These are phyloP conservation scores for Delonix regia DNA, from an alignment of 306 rosid species.

Conservation along the genomic window DNA sequence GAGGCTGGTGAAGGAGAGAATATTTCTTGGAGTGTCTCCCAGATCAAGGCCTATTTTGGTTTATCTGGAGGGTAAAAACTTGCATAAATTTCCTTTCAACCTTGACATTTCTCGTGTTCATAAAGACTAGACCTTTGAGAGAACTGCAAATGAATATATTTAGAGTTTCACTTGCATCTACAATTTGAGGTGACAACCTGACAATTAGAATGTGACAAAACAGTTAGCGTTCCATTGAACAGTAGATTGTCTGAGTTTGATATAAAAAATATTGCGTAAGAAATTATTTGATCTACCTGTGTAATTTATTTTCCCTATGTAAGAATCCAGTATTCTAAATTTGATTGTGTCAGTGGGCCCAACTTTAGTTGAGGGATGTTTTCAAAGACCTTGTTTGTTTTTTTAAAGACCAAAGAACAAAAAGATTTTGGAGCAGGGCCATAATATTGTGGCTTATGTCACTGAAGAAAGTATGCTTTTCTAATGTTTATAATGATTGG, in stretches of 20 bases:
- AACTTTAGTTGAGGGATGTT: neutral
- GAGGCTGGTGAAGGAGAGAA: slow-evolving; percentile 89
- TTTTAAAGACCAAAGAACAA: neutral
- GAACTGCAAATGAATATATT: neutral
- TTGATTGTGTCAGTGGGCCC: neutral
- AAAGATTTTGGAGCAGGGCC: neutral
- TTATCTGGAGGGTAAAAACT: slow-evolving; percentile 88
- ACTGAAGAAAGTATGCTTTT: neutral
- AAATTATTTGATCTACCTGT: neutral
- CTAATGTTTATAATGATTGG: slow-evolving; percentile 25
- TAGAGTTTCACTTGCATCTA: neutral
- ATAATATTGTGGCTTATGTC: neutral
- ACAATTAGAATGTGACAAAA: neutral
- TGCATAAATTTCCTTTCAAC: slow-evolving; percentile 11
- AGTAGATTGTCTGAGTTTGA: neutral
- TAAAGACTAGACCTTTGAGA: neutral
- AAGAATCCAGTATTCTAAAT: neutral
- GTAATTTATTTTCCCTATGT: neutral
- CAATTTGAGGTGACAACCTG: slow-evolving; percentile 2
- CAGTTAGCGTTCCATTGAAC: neutral
- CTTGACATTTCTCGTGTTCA: slow-evolving; percentile 3
- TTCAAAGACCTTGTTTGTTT: neutral
- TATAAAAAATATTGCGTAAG: neutral
- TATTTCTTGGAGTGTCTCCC: slow-evolving; percentile 82
- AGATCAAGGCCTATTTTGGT: slow-evolving; percentile 87